These are phyloP conservation scores for Aspergillus wentii DNA, from an alignment of 495 filamentous ascomycete genomes.

Conservation along the genomic window DNA sequence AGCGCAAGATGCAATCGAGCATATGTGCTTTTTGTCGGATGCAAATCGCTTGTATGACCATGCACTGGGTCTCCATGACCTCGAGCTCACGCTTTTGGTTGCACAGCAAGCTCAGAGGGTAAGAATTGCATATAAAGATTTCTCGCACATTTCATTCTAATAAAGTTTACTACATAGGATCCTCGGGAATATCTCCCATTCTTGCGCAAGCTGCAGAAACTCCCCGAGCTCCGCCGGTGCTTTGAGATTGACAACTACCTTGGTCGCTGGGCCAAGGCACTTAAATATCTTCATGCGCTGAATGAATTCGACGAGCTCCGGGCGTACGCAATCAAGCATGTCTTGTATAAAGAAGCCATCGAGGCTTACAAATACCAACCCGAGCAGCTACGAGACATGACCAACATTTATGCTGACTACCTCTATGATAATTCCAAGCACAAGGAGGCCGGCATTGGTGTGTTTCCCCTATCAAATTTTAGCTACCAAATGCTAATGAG, in stretches of 20 bases:
- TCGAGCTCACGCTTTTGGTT: constrained; percentile 83
- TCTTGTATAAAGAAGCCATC: constrained; percentile 72
- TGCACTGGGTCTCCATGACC: constrained; percentile 82
- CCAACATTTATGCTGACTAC: constrained; percentile 69
- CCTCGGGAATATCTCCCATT: constrained; percentile 95
- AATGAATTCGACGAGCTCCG: constrained; percentile 68
- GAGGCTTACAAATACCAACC: constrained; percentile 79
- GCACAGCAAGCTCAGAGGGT: constrained; percentile 92
- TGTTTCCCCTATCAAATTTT: neutral
- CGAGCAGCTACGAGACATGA: constrained; percentile 55
- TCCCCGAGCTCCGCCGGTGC: constrained; percentile 60
- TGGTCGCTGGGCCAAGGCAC: constrained; percentile 66
- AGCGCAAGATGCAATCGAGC: constrained; percentile 81
- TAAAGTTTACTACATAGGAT: constrained; percentile 51
- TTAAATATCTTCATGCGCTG: constrained; percentile 66
- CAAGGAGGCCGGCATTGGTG: constrained; percentile 75
- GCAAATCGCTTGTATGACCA: constrained; percentile 90
- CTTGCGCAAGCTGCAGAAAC: constrained; percentile 75
- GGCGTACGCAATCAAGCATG: constrained; percentile 70
- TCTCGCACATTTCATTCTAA: constrained; percentile 4
- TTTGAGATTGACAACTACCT: constrained; percentile 90
- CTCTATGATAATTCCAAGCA: constrained; percentile 69
- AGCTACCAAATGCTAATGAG: constrained; percentile 1
- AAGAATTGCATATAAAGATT: constrained; percentile 4
- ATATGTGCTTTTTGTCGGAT: constrained; percentile 95